Conservation (phyloP, 306 rosid genomes). For the Hippophae tibetana region DNA sequence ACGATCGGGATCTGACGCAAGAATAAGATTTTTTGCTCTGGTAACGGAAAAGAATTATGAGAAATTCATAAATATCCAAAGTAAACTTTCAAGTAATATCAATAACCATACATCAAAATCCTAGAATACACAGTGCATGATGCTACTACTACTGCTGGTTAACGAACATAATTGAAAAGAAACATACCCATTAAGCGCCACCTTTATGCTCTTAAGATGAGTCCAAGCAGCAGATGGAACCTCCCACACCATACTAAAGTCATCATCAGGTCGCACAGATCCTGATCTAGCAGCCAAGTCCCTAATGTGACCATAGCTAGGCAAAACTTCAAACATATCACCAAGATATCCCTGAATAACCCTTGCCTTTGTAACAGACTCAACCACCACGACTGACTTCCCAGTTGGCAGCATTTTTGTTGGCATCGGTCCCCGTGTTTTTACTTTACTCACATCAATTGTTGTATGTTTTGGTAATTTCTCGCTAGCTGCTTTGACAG, state of each 20-base stretch:
- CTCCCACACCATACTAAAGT: conserved; percentile 99
- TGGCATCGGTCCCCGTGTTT: conserved; percentile 27
- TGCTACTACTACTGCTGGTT: conserved; percentile 18
- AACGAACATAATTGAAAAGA: conserved; percentile 14
- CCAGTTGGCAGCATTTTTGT: conserved; percentile 48
- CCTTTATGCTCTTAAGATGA: conserved; percentile 88
- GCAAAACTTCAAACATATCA: conserved; percentile 83
- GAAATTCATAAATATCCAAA: conserved; percentile 13
- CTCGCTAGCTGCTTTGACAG: conserved; percentile 17
- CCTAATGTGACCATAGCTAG: conserved; percentile 96
- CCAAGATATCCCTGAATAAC: conserved; percentile 92
- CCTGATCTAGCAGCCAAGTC: conserved; percentile 99
- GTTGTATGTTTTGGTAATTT: conserved; percentile 21
- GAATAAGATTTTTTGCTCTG: conserved; percentile 97
- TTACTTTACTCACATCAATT: conserved; percentile 21
- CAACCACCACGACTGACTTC: conserved; percentile 81
- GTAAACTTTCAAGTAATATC: neutral
- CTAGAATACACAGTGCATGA: neutral
- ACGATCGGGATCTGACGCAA: conserved; percentile 99
- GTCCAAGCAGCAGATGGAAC: conserved; percentile 97
- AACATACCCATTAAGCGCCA: conserved; percentile 69
- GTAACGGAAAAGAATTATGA: conserved; percentile 29
- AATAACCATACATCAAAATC: conserved; percentile 3
- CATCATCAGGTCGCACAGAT: conserved; percentile 92
- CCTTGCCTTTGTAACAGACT: conserved; percentile 84